A percentile compares a stretch with the other conserved stretches of the same genome.
These are phyloP conservation scores for Chlamydomonas schloesseri DNA, from an alignment of 139 green algal species.

Conservation along the genomic window DNA sequence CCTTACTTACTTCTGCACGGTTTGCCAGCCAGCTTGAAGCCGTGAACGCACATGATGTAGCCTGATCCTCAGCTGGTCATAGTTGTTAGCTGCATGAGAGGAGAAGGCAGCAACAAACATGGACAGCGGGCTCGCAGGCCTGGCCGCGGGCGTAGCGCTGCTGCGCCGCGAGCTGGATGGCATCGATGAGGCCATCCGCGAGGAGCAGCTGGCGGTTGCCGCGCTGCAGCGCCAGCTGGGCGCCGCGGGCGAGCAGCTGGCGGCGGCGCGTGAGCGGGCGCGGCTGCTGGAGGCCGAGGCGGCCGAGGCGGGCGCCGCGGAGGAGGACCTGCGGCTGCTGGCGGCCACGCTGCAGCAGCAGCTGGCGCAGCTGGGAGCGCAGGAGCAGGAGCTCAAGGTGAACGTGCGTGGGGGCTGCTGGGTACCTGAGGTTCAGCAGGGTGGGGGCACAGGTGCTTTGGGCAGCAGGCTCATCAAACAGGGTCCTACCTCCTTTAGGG, in stretches of 20 bases:
- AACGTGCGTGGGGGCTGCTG: no score
- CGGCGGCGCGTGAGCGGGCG: neutral
- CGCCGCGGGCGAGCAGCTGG: neutral
- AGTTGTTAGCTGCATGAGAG: no score
- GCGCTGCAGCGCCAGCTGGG: neutral
- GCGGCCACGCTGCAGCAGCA: neutral
- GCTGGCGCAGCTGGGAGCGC: neutral
- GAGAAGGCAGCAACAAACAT: neutral
- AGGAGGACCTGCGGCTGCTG: neutral
- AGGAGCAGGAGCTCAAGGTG: neutral
- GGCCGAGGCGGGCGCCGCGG: neutral
- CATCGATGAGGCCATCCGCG: conserved; percentile 39
- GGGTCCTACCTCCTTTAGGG: no score
- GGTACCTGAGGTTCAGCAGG: no score
- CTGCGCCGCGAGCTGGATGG: neutral
- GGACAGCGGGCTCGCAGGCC: neutral
- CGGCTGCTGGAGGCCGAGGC: neutral
- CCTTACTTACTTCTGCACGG: no score
- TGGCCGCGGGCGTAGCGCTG: conserved; percentile 12
- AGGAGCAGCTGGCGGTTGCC: neutral
- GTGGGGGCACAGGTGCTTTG: no score
- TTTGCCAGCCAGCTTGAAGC: no score
- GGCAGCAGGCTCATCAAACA: no score
- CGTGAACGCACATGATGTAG: no score
- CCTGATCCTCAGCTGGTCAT: no score